Percentiles rank a stretch among this genome's conserved stretches.
These are phyloP conservation scores for Xylariomycetidae sp. DNA, from an alignment of 2,329 filamentous ascomycete genomes.

Conservation along the genomic window DNA sequence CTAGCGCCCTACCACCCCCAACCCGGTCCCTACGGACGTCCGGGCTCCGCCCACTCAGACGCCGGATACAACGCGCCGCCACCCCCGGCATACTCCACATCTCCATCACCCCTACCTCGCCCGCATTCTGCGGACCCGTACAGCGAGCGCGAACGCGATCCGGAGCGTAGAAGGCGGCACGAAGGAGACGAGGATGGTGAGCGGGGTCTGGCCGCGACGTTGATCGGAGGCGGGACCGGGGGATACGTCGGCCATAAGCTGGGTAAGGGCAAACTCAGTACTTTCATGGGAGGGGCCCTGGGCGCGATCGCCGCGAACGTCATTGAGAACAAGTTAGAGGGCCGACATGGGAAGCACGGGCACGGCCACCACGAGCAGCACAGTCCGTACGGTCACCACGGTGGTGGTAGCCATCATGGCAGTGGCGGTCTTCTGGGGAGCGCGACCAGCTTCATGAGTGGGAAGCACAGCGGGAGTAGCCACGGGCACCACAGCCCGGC, in stretches of 20 bases:
- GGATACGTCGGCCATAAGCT: conserved; percentile 50
- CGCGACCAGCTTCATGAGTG: conserved; percentile 13
- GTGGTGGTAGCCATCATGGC: conserved; percentile 7
- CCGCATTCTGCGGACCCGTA: conserved; percentile 26
- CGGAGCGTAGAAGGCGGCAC: conserved; percentile 7
- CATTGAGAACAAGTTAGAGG: conserved; percentile 39
- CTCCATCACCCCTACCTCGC: conserved; percentile 9
- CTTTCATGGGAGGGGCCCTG: conserved; percentile 46
- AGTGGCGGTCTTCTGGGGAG: conserved; percentile 18
- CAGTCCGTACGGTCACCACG: conserved; percentile 9
- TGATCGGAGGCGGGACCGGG: conserved; percentile 49
- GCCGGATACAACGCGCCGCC: conserved; percentile 12
- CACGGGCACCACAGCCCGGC: conserved; percentile 8
- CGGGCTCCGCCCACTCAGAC: conserved; percentile 25
- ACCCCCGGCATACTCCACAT: conserved; percentile 5
- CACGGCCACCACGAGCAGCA: conserved; percentile 9
- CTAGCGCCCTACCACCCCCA: conserved; percentile 20
- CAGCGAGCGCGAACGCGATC: conserved; percentile 7
- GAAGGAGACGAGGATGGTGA: conserved; percentile 38
- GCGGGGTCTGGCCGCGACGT: conserved; percentile 48
- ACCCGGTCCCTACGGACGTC: conserved; percentile 18
- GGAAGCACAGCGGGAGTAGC: conserved; percentile 8
- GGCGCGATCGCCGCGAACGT: conserved; percentile 53
- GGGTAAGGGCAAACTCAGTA: conserved; percentile 49
- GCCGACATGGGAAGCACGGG: conserved; percentile 25